These are phyloP conservation scores for Ciborinia camelliae DNA, from an alignment of 2,329 filamentous ascomycete species.

Conservation along the genomic window DNA sequence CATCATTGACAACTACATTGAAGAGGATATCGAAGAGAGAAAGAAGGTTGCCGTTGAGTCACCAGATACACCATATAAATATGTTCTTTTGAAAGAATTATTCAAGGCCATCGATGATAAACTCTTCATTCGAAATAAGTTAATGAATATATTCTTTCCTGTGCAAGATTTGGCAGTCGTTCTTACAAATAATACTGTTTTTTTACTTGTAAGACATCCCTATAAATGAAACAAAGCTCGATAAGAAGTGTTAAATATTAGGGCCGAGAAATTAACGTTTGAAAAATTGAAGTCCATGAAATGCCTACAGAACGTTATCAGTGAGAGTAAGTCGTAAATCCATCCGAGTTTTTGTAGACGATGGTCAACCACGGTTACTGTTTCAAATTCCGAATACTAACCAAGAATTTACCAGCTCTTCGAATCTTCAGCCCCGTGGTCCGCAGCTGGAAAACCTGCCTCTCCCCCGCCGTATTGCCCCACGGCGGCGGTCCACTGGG, in stretches of 20 bases:
- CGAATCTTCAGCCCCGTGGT: conserved; percentile 39
- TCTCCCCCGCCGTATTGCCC: conserved; percentile 31
- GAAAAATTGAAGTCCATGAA: conserved; percentile 49
- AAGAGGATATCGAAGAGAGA: conserved; percentile 18
- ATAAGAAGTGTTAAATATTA: conserved; percentile 32
- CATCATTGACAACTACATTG: conserved; percentile 19
- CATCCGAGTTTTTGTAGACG: neutral
- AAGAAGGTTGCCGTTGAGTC: neutral
- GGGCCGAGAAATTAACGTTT: conserved; percentile 43
- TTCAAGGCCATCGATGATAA: conserved; percentile 44
- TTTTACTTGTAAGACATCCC: conserved; percentile 28
- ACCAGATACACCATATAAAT: conserved; percentile 21
- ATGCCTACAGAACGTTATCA: conserved; percentile 53
- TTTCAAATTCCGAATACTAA: no score
- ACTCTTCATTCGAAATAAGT: conserved; percentile 38
- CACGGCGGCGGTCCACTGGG: conserved; percentile 38
- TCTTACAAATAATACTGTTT: conserved; percentile 38
- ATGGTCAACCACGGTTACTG: no score
- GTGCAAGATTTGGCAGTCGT: conserved; percentile 43
- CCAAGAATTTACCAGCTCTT: conserved; percentile 27
- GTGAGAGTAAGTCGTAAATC: conserved; percentile 47
- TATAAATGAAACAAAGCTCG: conserved; percentile 36
- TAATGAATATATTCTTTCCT: conserved; percentile 38
- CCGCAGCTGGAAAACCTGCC: neutral
- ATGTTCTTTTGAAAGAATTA: conserved; percentile 49